phyloP scores from a whole-genome alignment of 371 early-diverging fungal species.

The Mucor ambiguus region DNA sequence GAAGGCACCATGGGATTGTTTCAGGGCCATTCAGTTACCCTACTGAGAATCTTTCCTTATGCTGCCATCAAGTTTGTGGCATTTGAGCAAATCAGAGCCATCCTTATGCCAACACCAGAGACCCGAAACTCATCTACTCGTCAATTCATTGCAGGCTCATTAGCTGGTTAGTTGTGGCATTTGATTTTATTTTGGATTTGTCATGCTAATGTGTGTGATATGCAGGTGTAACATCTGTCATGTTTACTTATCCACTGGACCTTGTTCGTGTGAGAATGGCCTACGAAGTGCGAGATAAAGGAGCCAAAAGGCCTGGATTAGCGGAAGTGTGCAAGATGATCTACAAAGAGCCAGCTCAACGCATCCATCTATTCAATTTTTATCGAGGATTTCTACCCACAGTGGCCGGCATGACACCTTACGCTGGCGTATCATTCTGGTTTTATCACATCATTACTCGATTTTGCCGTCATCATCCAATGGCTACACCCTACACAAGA shows the following conservation, averaged over 20 bases:
- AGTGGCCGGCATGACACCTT: constrained; percentile 88
- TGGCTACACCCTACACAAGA: constrained; percentile 30
- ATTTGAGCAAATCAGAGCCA: constrained; percentile 75
- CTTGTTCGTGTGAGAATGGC: constrained; percentile 89
- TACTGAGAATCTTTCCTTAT: constrained; percentile 90
- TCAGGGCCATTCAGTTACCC: constrained; percentile 90
- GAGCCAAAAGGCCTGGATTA: constrained; percentile 21
- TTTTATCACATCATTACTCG: constrained; percentile 65
- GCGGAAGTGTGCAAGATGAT: constrained; percentile 36
- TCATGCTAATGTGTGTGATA: neutral
- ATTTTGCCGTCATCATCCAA: constrained; percentile 50
- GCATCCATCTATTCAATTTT: constrained; percentile 64
- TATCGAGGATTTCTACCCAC: constrained; percentile 89
- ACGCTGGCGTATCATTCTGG: constrained; percentile 88
- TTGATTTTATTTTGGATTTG: neutral
- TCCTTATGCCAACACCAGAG: constrained; percentile 61
- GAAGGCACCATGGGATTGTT: constrained; percentile 82
- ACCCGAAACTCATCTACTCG: constrained; percentile 51
- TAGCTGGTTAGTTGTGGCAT: constrained; percentile 58
- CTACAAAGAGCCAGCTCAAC: constrained; percentile 41
- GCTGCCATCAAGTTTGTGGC: constrained; percentile 93
- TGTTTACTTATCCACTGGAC: constrained; percentile 90
- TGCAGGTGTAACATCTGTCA: constrained; percentile 79
- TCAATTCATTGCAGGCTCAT: constrained; percentile 70
- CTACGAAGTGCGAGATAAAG: constrained; percentile 58